Percentiles rank a stretch among this genome's conserved stretches.
Evolutionary conservation across 805 yeast species (phyloP).

Genomic region (Yamadazyma paraphyllophila): DNA sequence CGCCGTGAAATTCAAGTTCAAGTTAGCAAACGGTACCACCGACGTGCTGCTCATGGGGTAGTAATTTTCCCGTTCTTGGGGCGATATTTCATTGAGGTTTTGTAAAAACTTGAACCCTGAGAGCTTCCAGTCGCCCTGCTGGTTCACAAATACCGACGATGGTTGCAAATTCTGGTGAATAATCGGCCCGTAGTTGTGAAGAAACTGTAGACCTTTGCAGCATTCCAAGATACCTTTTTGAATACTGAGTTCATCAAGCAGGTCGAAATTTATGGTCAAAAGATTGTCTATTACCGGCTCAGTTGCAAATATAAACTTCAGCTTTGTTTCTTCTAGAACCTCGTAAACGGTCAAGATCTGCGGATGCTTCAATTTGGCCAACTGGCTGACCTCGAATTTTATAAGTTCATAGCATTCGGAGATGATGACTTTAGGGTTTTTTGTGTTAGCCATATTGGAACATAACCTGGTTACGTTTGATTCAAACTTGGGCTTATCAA

Average conservation of each 20-base stretch:
- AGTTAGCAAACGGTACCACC: slow-evolving; percentile 72
- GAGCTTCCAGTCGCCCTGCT: slow-evolving; percentile 91
- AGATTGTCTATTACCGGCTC: slow-evolving; percentile 69
- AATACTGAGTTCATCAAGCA: slow-evolving; percentile 67
- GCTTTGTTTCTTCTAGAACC: slow-evolving; percentile 83
- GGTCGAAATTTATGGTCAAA: slow-evolving; percentile 28
- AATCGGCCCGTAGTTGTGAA: slow-evolving; percentile 72
- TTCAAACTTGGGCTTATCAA: slow-evolving; percentile 78
- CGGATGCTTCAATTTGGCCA: slow-evolving; percentile 87
- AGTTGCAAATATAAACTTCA: slow-evolving; percentile 76
- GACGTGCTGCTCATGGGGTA: slow-evolving; percentile 72
- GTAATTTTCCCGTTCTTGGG: slow-evolving; percentile 52
- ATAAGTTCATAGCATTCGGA: slow-evolving; percentile 67
- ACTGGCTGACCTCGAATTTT: slow-evolving; percentile 62
- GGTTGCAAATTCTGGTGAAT: slow-evolving; percentile 83
- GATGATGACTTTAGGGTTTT: slow-evolving; percentile 47
- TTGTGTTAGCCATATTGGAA: slow-evolving; percentile 29
- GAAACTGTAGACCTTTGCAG: slow-evolving; percentile 73
- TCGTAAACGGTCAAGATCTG: slow-evolving; percentile 79
- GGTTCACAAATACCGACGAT: slow-evolving; percentile 68
- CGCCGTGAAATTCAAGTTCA: slow-evolving; percentile 72
- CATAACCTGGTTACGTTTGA: slow-evolving; percentile 43
- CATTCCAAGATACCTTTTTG: slow-evolving; percentile 83
- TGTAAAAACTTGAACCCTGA: slow-evolving; percentile 61
- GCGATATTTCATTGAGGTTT: slow-evolving; percentile 48